Evolutionary conservation across 179 eudicot genomes (phyloP).

Genomic region (Carnegiea gigantea): DNA sequence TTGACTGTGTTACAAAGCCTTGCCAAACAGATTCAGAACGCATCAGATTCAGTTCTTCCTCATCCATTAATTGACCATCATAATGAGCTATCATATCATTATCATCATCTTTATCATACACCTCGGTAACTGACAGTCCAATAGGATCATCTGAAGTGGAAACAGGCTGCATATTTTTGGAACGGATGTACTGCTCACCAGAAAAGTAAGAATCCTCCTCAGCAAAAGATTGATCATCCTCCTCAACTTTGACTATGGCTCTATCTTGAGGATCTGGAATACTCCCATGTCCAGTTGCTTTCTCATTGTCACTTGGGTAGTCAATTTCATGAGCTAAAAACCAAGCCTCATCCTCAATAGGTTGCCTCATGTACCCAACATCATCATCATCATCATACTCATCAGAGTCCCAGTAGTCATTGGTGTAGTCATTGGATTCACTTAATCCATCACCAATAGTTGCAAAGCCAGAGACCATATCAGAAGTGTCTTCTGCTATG

Average conservation of each 20-base stretch:
- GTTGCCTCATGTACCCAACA: constrained; percentile 99
- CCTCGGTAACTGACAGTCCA: constrained; percentile 62
- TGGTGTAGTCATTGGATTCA: constrained; percentile 87
- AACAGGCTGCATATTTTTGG: constrained; percentile 63
- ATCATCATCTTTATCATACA: constrained; percentile 61
- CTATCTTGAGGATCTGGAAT: constrained; percentile 76
- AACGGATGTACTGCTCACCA: constrained; percentile 69
- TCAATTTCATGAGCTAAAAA: constrained; percentile 98
- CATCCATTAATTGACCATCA: constrained; percentile 93
- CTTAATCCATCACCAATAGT: constrained; percentile 96
- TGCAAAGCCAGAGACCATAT: constrained; percentile 93
- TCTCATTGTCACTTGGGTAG: constrained; percentile 99
- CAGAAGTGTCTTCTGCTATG: constrained; percentile 92
- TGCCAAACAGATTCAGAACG: constrained; percentile 94
- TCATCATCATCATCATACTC: constrained; percentile 98
- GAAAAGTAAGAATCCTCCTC: constrained; percentile 97
- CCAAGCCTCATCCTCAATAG: constrained; percentile 99
- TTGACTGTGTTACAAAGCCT: constrained; percentile 86
- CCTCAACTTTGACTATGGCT: constrained; percentile 71
- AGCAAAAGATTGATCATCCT: constrained; percentile 90
- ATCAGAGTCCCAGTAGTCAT: constrained; percentile 99
- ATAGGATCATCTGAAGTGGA: constrained; percentile 62
- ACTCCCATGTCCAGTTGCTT: constrained; percentile 79
- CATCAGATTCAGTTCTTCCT: constrained; percentile 79
- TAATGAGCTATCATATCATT: constrained; percentile 63